Evolutionary conservation across 345 rosid species (phyloP), one percentile per base, ranked within the genome.

Genomic region (Salix purpurea): DNA sequence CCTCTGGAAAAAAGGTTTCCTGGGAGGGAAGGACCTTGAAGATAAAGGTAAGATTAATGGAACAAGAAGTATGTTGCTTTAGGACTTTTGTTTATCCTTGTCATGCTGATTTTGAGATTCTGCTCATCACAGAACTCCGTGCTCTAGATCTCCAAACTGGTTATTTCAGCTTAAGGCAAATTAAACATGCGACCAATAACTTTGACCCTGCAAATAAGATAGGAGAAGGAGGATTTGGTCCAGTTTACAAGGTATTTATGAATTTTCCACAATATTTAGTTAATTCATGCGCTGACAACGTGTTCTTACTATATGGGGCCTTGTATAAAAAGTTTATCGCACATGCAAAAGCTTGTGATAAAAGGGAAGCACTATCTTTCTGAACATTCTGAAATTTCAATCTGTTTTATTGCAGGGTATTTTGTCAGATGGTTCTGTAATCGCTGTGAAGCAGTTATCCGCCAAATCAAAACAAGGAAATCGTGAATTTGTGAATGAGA

Each of bases 181-280:
- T 94, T 54, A 91, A 90, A 79, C 74, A 84, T 36, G 94, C 97
- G 15, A 94, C 97, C 1, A 82, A 85, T 72, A 94, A 91, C 71
- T 94, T 94, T 67, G 89, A 90, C 75, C 79, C 89, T 61, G 85
- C 86, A 24, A 85, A 88, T 82, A 94, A 94, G 89, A 90, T 91
- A 24, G 97, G 95, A 60, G 98, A 94, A 87, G 97, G 98, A 85
- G 98, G 95, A 44, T 94, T 94, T 74, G 94, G 98, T 34, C 91
- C 97, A n/a, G 98, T 94, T 56, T 92, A 85, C 88, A 92, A 91
- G 96, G 96, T 94, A 84, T 74, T 23, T 21, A 72, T 65, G 18
- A 26, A 36, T 30, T 12, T 64, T 7, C 23, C 18, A 28, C 5
- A 30, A 30, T 70, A 42, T 68, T 56, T 9, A 56, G 12, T 56